Evolutionary conservation across 177 flowering plant species (phyloP).

Genomic region (Telopea speciosissima): DNA sequence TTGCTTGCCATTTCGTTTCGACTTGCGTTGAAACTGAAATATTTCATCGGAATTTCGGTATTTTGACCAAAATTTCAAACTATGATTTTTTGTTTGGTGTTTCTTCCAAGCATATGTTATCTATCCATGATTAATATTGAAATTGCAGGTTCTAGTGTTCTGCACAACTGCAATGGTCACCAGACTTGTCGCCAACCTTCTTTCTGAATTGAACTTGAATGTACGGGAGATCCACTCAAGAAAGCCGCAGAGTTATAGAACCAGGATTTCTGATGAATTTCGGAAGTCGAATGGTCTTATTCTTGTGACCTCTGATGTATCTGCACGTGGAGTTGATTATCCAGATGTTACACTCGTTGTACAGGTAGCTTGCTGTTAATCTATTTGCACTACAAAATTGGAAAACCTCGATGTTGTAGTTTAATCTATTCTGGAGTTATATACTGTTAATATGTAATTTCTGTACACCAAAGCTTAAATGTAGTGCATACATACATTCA

Average conservation of each 20-base stretch:
- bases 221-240: conserved; percentile 96
- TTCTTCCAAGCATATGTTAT: not conserved
- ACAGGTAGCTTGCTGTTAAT: conserved; percentile 52
- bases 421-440: not conserved
- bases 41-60: no score
- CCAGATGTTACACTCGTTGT: conserved; percentile 97
- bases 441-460: not conserved
- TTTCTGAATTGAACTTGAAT: conserved; percentile 76
- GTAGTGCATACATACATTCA: no score
- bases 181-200: conserved; percentile 69
- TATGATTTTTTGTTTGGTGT: no score
- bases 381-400: not conserved
- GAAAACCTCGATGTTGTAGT: no score
- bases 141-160: conserved; percentile 80
- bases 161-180: conserved; percentile 99
- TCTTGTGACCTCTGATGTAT: conserved; percentile 98
- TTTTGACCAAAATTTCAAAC: no score
- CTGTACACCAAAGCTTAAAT: not conserved
- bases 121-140: not conserved
- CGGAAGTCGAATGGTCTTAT: conserved; percentile 95
- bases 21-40: no score
- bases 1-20: no score
- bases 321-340: conserved; percentile 99
- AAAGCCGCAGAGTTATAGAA: conserved; percentile 90
- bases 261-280: conserved; percentile 91